Evolutionary conservation across 495 filamentous ascomycete genomes (phyloP), one percentile per base, ranked within the genome.

Genomic region (Aspergillus affinis): DNA sequence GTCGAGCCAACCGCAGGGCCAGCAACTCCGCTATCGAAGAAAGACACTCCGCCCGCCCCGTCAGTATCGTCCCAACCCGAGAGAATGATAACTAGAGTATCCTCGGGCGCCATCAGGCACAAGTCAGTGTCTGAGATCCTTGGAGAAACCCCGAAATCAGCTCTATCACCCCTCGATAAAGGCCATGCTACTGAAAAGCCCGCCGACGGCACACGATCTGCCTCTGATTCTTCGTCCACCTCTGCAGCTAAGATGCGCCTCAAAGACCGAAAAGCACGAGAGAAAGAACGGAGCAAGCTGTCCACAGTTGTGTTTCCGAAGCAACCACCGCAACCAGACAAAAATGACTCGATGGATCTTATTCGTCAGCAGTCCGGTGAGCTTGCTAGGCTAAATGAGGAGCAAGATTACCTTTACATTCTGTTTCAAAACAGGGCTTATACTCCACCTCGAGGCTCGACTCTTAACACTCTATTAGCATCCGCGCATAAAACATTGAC

Each of bases 301-400:
- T 90, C 90, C 3, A 90, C 90, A 0, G 90, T 95, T n/a, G 82
- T 93, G 5, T 93, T 95, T 69, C 85, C 87, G 3, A 88, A 87
- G 69, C 61, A 63, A 55, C 64, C 26, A 66, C 64, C 62, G 62
- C 66, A 80, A 66, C 61, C 68, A 66, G 61, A 82, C 58, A 77
- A 75, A 27, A 53, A 59, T 44, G 75, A 78, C 21, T 63, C 68
- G 29, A 65, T 69, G 68, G 73, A 74, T 36, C 62, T 78, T 21
- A 55, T 72, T 15, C 68, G 71, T 48, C 73, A 78, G 49, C 76
- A 83, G 12, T 73, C 81, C 48, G 72, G 71, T 44, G 77, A 83
- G 57, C 71, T 81, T 60, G 73, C 75, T 18, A 75, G 74, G 52
- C 60, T 81, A 47, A 78, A 84, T 62, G 78, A 83, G 59, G 78